These are phyloP conservation scores for Luffa acutangula DNA, from an alignment of 306 rosid species.

Conservation along the genomic window DNA sequence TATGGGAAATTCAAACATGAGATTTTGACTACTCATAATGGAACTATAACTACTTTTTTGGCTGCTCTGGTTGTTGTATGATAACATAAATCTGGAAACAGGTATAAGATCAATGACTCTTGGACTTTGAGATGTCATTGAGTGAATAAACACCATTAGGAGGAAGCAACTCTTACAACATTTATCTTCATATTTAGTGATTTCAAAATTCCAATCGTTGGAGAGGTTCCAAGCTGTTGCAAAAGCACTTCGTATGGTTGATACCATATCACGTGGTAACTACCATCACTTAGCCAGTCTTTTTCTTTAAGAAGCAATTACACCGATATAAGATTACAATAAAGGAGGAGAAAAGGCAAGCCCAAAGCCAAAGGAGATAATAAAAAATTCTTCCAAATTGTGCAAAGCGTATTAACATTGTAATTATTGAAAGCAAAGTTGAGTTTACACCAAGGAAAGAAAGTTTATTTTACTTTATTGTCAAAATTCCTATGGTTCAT, in stretches of 20 bases:
- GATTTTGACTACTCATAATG: neutral
- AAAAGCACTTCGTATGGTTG: neutral
- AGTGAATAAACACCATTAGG: neutral
- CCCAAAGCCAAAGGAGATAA: neutral
- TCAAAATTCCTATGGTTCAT: neutral
- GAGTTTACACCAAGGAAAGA: neutral
- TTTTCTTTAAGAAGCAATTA: neutral
- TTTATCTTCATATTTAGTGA: neutral
- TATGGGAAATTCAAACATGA: neutral
- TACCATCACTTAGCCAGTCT: neutral
- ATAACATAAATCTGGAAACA: neutral
- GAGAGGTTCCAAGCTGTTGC: neutral
- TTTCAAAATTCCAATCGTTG: neutral
- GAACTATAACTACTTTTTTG: neutral
- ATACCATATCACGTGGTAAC: neutral
- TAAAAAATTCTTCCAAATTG: neutral
- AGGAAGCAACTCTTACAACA: neutral
- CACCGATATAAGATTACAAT: neutral
- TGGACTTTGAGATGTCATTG: conserved; percentile 1
- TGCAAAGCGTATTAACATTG: neutral
- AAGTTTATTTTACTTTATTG: neutral
- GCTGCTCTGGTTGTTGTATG: conserved; percentile 6
- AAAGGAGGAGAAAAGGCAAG: neutral
- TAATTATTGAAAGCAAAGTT: neutral
- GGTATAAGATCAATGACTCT: neutral